Evolutionary conservation across 2,329 filamentous ascomycete species (phyloP).

Genomic region (Phoma sp.): DNA sequence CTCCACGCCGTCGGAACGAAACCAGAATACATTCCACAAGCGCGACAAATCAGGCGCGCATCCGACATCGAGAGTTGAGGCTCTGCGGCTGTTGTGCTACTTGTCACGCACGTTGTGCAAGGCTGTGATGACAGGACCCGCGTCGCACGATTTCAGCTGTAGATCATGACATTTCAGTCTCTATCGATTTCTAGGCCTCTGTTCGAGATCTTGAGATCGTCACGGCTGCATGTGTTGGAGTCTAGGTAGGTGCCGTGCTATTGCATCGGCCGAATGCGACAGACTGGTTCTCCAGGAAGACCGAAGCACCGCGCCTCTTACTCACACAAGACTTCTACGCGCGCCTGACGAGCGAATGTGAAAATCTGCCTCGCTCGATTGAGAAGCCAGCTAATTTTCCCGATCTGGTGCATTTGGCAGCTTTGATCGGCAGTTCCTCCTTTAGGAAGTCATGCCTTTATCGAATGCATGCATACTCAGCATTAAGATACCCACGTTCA

Average conservation of each 20-base stretch:
- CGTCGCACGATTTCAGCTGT: background rate
- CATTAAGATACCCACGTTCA: background rate
- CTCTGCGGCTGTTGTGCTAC: slow-evolving; percentile 18
- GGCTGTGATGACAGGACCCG: slow-evolving; percentile 4
- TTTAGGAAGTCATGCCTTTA: background rate
- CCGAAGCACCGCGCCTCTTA: background rate
- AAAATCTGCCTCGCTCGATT: background rate
- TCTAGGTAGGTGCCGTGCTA: background rate
- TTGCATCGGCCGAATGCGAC: background rate
- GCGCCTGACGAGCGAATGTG: background rate
- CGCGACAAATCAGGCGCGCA: slow-evolving; percentile 3
- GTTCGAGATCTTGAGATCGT: no score
- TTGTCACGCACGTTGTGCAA: slow-evolving; percentile 4
- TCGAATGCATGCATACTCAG: slow-evolving; percentile 1
- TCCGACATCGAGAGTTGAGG: slow-evolving; percentile 2
- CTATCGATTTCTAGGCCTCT: background rate
- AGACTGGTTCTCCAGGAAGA: background rate
- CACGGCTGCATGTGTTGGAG: background rate
- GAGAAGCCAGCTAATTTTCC: background rate
- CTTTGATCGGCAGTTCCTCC: background rate
- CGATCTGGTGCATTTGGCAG: background rate
- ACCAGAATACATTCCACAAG: background rate
- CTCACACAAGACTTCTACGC: background rate
- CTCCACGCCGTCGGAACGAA: background rate
- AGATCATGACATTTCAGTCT: background rate